A percentile compares a stretch with the other conserved stretches of the same genome.
These are phyloP conservation scores for Pseudogymnoascus sp. DNA, from an alignment of 2,329 filamentous ascomycete species.

Conservation along the genomic window DNA sequence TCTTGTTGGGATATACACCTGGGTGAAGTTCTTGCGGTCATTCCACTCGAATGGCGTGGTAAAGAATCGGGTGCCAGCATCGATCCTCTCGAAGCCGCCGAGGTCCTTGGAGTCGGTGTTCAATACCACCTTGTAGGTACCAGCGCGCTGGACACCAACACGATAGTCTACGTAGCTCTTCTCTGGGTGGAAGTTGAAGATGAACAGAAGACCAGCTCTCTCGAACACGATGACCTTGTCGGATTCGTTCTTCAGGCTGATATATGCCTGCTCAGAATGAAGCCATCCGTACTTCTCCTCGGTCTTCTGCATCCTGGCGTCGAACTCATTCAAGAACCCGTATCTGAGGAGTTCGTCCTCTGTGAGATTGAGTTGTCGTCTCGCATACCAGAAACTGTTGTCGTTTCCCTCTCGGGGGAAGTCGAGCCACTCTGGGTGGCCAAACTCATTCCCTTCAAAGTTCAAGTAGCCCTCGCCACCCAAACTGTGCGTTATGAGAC, in stretches of 20 bases:
- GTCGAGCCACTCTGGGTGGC: constrained; percentile 97
- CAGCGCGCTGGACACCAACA: constrained; percentile 74
- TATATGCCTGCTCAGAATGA: constrained; percentile 74
- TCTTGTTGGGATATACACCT: constrained; percentile 80
- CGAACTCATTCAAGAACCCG: constrained; percentile 86
- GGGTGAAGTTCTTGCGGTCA: constrained; percentile 77
- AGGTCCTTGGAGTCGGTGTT: constrained; percentile 71
- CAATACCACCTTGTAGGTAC: constrained; percentile 80
- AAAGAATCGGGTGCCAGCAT: constrained; percentile 78
- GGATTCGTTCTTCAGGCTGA: constrained; percentile 84
- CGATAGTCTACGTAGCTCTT: constrained; percentile 87
- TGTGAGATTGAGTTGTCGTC: constrained; percentile 85
- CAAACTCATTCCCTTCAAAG: constrained; percentile 98
- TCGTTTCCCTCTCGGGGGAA: constrained; percentile 89
- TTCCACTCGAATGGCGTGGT: constrained; percentile 91
- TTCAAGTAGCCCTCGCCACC: constrained; percentile 97
- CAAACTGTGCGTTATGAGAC: constrained; percentile 80
- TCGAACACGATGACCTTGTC: constrained; percentile 98
- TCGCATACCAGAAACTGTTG: constrained; percentile 91
- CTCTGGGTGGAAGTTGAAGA: constrained; percentile 91
- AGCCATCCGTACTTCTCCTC: constrained; percentile 93
- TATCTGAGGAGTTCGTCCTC: constrained; percentile 83
- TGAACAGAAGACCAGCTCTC: constrained; percentile 77
- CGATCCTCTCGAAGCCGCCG: constrained; percentile 71
- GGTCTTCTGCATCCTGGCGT: constrained; percentile 78